Base-by-base conservation (phyloP, 2,329 filamentous ascomycete genomes). In the Ceratocystis cubensis region DNA sequence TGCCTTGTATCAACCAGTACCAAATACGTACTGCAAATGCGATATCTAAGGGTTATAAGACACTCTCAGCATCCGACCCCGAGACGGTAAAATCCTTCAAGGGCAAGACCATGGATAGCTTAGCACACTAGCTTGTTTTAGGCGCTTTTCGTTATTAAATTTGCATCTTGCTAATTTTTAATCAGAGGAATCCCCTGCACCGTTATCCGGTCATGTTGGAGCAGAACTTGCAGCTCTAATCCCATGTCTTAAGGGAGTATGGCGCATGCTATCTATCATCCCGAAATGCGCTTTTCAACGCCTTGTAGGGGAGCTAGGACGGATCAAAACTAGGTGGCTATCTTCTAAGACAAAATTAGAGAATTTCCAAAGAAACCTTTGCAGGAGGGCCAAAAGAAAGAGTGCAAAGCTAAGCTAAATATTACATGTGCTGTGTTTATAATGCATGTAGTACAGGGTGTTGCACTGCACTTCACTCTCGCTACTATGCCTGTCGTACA, bases 401-500 rank as follows among this genome's bases (percentile, higher is more conserved):
- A 53, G 10, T 22, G 1, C 48, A 53, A 28, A 53, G 48, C 48
- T 1, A 53, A 41, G 48, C 20, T 25, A 53, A 53, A 25, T 8
- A 53, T 53, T 53, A 15, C 22, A 28, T 15, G 15, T 15, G 48
- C 33, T n/a, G 33, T 59, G 25, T 59, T 30, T 59, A n/a, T 59
- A 33, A 30, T 30, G 25, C 28, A 59, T 37, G 56, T 59, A 30
- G 56, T 37, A 59, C 56, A 59, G n/a, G n/a, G 28, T 6, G 61
- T 63, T 63, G 20, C 45, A 63, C 61, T 48, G 5, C 41, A 30
- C 30, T 48, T 46, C 50, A 13, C 44, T 46, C 61, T 63, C 61
- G 61, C 61, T 63, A 63, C 44, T 7, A 50, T 41, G 30, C 61
- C 61, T 63, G 61, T 45, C 30, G 61, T 63, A 25, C 61, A 46